Evolutionary conservation across 805 yeast genomes (phyloP), one percentile per base, ranked within the genome.

Genomic region (Zygoascus bituminiphila): DNA sequence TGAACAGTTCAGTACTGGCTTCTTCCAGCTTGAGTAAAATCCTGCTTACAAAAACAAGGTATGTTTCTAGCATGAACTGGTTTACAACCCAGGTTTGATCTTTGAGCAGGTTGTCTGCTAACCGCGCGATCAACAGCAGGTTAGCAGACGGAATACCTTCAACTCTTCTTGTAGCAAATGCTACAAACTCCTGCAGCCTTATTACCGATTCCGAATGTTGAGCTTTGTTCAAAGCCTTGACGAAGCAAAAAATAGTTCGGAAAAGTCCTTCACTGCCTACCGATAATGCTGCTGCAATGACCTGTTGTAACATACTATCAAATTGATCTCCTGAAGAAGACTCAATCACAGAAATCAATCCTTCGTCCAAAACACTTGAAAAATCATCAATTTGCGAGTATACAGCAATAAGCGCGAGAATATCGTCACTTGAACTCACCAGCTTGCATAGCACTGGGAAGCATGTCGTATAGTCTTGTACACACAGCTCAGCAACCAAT

Each of bases 41-140:
- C 49, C 64, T 59, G 48, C 47, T 59, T 3, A 73, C 54, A 15
- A 74, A 52, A 3, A 74, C 65, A 10, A 84, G 54, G 0, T 77
- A 60, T 29, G 74, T 57, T 61, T 87, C 96, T 17, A 81, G 65
- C 0, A 78, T 62, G 58, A 82, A 83, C 61, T 87, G 96, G 3
- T 77, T 68, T 44, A 86, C 71, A 1, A 76, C 54, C 82, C 85
- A 78, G 0, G 75, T 55, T 47, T 75, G 72, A 5, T 76, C 76
- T 8, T 75, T 63, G 15, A 83, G 62, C 7, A 76, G 46, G 19
- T 21, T 10, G 5, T 39, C 26, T 12, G 25, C 29, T 2, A 22
- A 9, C 12, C 6, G 10, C 12, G 29, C 23, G 8, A 22, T 15
- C 42, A 24, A 39, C 15, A 21, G 4, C 21, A 39, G 25, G 15